Conservation (phyloP, 495 filamentous ascomycete species). For the Penicillium egyptiacum region DNA sequence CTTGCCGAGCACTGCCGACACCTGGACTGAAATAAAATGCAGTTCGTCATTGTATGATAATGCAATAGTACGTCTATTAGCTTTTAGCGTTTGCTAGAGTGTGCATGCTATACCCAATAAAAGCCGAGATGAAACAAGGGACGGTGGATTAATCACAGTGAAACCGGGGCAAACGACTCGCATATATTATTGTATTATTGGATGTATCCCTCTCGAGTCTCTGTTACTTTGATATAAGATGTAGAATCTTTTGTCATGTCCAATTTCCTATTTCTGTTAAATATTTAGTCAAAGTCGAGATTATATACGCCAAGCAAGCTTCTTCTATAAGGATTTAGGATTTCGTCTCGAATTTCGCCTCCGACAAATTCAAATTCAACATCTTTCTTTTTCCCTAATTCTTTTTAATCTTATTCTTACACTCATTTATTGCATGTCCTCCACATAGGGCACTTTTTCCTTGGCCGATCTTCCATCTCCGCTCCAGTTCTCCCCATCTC, state of each 20-base stretch:
- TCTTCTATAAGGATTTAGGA: conserved; percentile 4
- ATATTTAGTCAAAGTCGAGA: neutral
- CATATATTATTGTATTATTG: conserved; percentile 3
- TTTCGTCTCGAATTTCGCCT: conserved; percentile 7
- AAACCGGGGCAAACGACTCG: conserved; percentile 24
- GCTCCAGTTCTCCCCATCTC: conserved; percentile 7
- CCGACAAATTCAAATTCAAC: neutral
- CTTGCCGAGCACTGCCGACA: neutral
- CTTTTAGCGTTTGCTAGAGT: conserved; percentile 12
- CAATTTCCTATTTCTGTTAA: neutral
- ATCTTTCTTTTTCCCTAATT: conserved; percentile 5
- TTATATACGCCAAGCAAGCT: conserved; percentile 9
- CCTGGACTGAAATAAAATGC: conserved; percentile 3
- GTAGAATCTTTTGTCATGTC: neutral
- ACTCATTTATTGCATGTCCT: conserved; percentile 10
- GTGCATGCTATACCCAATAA: conserved; percentile 12
- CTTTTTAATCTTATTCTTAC: neutral
- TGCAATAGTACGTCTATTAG: conserved; percentile 4
- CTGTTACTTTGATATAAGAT: neutral
- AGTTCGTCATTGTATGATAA: neutral
- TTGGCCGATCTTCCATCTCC: conserved; percentile 22
- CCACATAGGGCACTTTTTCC: conserved; percentile 13
- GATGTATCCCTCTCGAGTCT: conserved; percentile 1
- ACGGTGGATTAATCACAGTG: conserved; percentile 22
- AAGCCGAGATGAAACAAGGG: conserved; percentile 27